Evolutionary conservation across 345 rosid species (phyloP), one percentile per base, ranked within the genome.

Genomic region (Lenwebbia sp.): DNA sequence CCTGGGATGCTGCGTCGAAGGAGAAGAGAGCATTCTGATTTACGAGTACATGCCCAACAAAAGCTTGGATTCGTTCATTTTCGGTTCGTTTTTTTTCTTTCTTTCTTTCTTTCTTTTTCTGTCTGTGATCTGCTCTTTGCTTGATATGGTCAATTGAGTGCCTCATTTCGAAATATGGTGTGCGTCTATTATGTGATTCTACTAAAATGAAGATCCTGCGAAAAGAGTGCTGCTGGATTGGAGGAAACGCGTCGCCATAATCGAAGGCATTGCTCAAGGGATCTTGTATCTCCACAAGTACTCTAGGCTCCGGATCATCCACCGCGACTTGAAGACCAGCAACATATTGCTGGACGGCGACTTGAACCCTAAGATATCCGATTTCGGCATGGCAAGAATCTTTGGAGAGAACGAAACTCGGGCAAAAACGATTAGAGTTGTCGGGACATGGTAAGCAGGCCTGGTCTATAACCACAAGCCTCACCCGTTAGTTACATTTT

Each of bases 61-160:
- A 33, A 70, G 78, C 78, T 84, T 90, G 87, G 89, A 83, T 75
- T 85, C 30, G 15, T 86, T 54, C 53, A 53, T 89, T 23, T 89
- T 89, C 60, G 86, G 90, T 88, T n/a, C 28, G 86, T 55, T n/a
- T 28, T 54, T 25, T 26, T 54, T 25, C 28, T 47, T n/a, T n/a
- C n/a, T n/a, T n/a, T 47, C 9, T 49, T 49, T 49, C 3, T 2
- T 49, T 78, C 21, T 10, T 30, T 83, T 14, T 53, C 49, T 4
- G 23, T 33, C 22, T 60, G 10, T 54, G 4, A 82, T n/a, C 78
- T 33, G 78, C 21, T 33, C 47, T 5, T 19, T 33, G 47, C 25
- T 70, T 33, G 25, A 70, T 17, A 17, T 70, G 78, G 78, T 70
- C 21, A 70, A 19, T 22, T 40, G 78, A 70, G 33, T 70, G 13